Evolutionary conservation across 139 green algal species (phyloP).

Genomic region (Micractinium conductrix): DNA sequence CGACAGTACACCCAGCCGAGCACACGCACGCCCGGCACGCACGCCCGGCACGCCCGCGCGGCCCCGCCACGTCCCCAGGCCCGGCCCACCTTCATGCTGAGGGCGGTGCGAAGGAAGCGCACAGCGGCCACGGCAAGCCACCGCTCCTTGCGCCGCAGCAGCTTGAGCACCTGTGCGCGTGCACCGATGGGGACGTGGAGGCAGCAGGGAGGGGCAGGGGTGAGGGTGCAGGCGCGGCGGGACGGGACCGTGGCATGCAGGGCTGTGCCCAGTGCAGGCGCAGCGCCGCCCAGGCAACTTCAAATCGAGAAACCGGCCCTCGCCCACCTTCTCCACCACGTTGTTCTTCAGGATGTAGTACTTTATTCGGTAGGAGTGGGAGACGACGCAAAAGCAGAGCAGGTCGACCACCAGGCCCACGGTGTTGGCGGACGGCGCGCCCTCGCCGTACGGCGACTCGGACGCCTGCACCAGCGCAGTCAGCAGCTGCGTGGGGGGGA

Average conservation of each 20-base stretch:
- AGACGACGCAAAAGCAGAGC: conserved; percentile 93
- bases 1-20: too few relatives aligned
- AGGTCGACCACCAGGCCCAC: conserved; percentile 91
- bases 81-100: conserved; percentile 73
- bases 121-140: conserved; percentile 90
- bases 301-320: too few relatives aligned
- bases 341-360: conserved; percentile 87
- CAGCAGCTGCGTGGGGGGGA: conserved; percentile 31
- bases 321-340: conserved; percentile 85
- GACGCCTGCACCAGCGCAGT: background rate
- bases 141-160: conserved; percentile 83
- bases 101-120: conserved; percentile 91
- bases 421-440: conserved; percentile 7
- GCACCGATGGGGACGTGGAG: too few relatives aligned
- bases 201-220: too few relatives aligned
- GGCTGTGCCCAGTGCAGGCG: too few relatives aligned
- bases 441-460: background rate
- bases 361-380: conserved; percentile 89
- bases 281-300: too few relatives aligned
- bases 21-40: too few relatives aligned
- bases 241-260: too few relatives aligned
- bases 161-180: conserved; percentile 74
- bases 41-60: too few relatives aligned
- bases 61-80: background rate
- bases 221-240: background rate